Conservation (phyloP, 139 green algal species). For the Nannochloris sp. region DNA sequence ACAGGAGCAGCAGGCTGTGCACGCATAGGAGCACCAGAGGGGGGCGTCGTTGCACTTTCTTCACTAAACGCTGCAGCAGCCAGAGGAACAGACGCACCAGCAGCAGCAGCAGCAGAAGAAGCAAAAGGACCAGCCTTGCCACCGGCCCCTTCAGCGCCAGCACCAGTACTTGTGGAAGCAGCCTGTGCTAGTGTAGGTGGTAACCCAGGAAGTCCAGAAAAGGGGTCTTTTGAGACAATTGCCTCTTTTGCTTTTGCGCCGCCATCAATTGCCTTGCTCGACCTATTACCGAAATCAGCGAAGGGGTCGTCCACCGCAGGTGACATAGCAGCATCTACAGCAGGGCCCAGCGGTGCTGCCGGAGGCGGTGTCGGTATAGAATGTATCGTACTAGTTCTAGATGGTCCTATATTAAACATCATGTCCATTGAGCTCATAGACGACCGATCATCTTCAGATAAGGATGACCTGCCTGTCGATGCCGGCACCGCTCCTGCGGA, state of each 20-base stretch:
- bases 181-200: background rate
- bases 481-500: no score
- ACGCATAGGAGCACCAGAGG: slow-evolving; percentile 16
- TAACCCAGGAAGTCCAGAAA: background rate
- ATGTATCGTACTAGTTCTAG: no score
- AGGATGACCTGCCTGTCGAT: no score
- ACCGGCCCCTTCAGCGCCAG: background rate
- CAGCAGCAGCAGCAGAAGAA: background rate
- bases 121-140: no score
- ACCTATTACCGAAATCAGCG: slow-evolving; percentile 4
- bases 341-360: no score
- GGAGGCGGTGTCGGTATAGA: no score
- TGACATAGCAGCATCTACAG: no score
- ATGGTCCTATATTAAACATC: no score
- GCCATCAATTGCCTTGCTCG: background rate
- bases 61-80: background rate
- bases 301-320: slow-evolving; percentile 6
- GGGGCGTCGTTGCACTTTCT: no score
- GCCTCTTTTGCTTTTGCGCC: background rate
- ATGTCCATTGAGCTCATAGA: no score
- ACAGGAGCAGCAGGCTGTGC: background rate
- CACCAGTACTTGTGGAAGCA: background rate
- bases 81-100: background rate
- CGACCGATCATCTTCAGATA: no score
- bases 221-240: background rate